Evolutionary conservation across 257 asterid species (phyloP).

Genomic region (Solanum phureja): DNA sequence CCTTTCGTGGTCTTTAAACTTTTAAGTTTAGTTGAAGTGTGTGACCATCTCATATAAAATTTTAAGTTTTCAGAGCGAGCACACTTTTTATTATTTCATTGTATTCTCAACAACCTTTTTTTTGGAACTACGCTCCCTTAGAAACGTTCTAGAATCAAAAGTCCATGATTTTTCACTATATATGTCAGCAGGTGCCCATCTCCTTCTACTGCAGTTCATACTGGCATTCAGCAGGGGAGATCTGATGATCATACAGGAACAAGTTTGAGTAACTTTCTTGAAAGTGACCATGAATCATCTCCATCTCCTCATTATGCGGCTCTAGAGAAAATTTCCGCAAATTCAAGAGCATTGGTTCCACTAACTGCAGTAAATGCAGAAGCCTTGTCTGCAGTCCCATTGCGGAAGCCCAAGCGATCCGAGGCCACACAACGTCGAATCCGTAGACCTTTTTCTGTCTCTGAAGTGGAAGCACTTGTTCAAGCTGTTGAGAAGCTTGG

Average conservation of each 20-base stretch:
- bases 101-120: not conserved
- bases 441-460: slow-evolving; percentile 90
- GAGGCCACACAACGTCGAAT: slow-evolving; percentile 84
- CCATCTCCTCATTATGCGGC: slow-evolving; percentile 57
- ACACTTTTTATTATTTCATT: not conserved
- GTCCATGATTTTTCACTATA: not conserved
- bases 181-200: slow-evolving; percentile 42
- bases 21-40: not conserved
- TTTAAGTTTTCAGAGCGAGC: not conserved
- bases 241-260: slow-evolving; percentile 28
- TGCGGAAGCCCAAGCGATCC: slow-evolving; percentile 67
- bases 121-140: not conserved
- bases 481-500: slow-evolving; percentile 99
- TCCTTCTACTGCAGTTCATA: slow-evolving; percentile 19
- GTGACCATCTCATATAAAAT: too few relatives aligned
- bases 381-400: slow-evolving; percentile 49
- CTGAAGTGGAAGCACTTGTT: slow-evolving; percentile 93
- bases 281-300: slow-evolving; percentile 75
- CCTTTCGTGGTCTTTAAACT: not conserved
- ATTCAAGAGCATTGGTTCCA: slow-evolving; percentile 61
- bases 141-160: not conserved
- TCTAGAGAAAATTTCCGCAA: slow-evolving; percentile 31
- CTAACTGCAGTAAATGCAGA: slow-evolving; percentile 39
- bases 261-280: slow-evolving; percentile 42
- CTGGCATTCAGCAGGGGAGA: slow-evolving; percentile 18